Percentiles rank a stretch among this genome's conserved stretches.
Evolutionary conservation across 352 stramenopile genomes (phyloP).

Genomic region (Phytophthora sojae): DNA sequence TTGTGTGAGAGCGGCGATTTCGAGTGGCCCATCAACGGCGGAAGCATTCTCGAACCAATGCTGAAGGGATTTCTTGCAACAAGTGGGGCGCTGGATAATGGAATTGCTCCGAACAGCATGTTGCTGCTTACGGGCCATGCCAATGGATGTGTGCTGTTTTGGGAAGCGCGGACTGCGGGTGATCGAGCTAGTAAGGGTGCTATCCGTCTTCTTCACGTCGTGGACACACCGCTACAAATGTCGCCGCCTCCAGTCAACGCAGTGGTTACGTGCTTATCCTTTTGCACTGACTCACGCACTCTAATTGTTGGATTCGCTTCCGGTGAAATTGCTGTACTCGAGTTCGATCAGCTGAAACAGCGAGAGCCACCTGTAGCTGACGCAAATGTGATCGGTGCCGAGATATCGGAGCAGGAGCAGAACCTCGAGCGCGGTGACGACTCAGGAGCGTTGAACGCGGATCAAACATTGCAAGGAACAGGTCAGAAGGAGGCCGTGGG

Average conservation of each 20-base stretch:
- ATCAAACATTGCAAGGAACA: conserved; percentile 5
- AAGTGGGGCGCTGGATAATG: conserved; percentile 27
- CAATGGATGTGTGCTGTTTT: conserved; percentile 67
- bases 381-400: not conserved
- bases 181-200: conserved; percentile 63
- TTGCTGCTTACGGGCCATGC: conserved; percentile 67
- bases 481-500: conserved; percentile 34
- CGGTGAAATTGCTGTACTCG: conserved; percentile 64
- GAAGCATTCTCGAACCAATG: conserved; percentile 59
- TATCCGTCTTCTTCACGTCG: conserved; percentile 62
- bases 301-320: conserved; percentile 61
- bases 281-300: conserved; percentile 54
- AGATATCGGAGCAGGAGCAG: not conserved
- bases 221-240: conserved; percentile 53
- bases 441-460: not conserved
- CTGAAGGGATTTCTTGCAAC: conserved; percentile 57
- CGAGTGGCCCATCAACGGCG: conserved; percentile 79
- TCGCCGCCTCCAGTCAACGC: conserved; percentile 39
- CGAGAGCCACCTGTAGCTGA: not conserved
- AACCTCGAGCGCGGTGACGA: not conserved
- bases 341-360: conserved; percentile 43
- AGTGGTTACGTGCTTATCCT: conserved; percentile 55
- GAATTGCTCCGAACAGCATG: conserved; percentile 48
- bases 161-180: conserved; percentile 58
- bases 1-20: conserved; percentile 57